phyloP scores from a whole-genome alignment of 2,329 filamentous ascomycete species.

The Colletotrichum graminicola region DNA sequence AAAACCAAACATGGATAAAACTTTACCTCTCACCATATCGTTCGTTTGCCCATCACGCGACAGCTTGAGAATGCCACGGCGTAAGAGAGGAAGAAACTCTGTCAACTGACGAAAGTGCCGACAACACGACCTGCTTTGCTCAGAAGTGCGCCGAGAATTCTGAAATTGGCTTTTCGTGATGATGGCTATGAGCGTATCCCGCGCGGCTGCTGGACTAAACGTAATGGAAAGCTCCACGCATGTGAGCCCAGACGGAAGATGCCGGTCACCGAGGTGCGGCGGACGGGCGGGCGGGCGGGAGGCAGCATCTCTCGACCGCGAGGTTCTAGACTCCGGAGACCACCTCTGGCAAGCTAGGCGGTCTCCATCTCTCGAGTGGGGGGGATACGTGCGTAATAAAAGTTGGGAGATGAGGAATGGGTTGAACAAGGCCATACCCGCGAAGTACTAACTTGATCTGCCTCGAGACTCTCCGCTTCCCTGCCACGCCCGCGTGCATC shows the following conservation, averaged over 20 bases:
- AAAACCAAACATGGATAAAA: no score
- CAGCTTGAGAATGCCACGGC: no score
- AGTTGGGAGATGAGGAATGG: slow-evolving; percentile 8
- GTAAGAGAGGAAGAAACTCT: neutral
- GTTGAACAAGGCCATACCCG: neutral
- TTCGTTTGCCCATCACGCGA: no score
- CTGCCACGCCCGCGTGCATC: no score
- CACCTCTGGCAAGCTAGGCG: slow-evolving; percentile 16
- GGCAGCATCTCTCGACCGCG: no score
- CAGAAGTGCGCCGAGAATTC: no score
- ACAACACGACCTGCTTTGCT: neutral
- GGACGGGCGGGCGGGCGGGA: neutral
- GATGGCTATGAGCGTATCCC: no score
- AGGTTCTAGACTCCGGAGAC: neutral
- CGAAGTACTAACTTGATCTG: neutral
- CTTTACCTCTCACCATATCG: no score
- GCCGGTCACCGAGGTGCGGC: neutral
- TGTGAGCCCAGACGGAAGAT: no score
- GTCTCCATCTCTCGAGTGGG: neutral
- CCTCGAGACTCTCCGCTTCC: neutral
- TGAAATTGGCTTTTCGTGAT: neutral
- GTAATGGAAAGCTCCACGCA: neutral
- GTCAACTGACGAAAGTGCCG: neutral
- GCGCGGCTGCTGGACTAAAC: neutral
- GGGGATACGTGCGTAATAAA: neutral